phyloP scores from a whole-genome alignment of 1,284 basidiomycete genomes.

The Ustilago nuda region DNA sequence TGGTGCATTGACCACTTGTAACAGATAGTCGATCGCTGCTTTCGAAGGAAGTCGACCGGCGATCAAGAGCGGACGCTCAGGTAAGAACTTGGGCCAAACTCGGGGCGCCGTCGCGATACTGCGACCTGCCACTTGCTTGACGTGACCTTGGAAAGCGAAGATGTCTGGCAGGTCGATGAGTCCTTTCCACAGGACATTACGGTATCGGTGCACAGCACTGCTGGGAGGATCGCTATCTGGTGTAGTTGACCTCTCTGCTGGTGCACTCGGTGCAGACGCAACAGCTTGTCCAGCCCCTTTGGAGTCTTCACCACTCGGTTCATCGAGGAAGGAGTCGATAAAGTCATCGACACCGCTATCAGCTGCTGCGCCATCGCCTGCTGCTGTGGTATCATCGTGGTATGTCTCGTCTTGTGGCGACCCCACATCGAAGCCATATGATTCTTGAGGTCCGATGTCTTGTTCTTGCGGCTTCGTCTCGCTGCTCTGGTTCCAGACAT shows the following conservation, averaged over 20 bases:
- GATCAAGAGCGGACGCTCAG: conserved; percentile 48
- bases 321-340: conserved; percentile 61
- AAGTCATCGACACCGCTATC: conserved; percentile 52
- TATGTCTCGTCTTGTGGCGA: conserved; percentile 21
- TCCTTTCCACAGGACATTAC: conserved; percentile 62
- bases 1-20: conserved; percentile 55
- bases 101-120: conserved; percentile 23
- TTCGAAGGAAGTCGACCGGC: conserved; percentile 64
- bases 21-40: conserved; percentile 62
- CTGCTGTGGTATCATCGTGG: conserved; percentile 4
- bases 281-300: not conserved
- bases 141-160: conserved; percentile 59
- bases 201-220: conserved; percentile 30
- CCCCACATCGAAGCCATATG: conserved; percentile 30
- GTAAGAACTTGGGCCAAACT: conserved; percentile 52
- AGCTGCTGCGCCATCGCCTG: conserved; percentile 3
- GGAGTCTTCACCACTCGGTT: conserved; percentile 10
- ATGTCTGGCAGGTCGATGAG: conserved; percentile 66
- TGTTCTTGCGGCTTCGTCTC: conserved; percentile 11
- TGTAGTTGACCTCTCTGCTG: conserved; percentile 31
- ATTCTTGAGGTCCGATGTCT: conserved; percentile 18
- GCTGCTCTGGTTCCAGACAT: conserved; percentile 24
- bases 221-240: conserved; percentile 35
- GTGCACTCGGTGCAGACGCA: not conserved
- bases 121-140: conserved; percentile 59